Percentiles rank a stretch among this genome's conserved stretches.
phyloP scores from a whole-genome alignment of 495 filamentous ascomycete genomes.

The Haplographium delicatum region DNA sequence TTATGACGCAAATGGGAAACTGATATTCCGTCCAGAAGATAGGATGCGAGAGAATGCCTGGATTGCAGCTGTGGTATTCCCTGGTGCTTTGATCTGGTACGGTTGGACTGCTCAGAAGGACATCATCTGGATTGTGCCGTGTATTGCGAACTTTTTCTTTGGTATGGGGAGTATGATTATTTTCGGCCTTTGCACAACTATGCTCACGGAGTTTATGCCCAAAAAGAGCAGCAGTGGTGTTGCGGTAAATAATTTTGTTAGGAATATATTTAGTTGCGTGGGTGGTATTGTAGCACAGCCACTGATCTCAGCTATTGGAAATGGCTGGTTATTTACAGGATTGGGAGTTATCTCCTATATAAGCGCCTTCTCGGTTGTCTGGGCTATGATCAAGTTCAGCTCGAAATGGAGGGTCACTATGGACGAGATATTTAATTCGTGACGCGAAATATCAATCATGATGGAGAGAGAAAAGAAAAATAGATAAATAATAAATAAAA shows the following conservation, averaged over 20 bases:
- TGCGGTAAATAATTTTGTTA: slow-evolving; percentile 78
- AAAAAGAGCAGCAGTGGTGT: slow-evolving; percentile 67
- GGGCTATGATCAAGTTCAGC: slow-evolving; percentile 60
- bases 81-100: slow-evolving; percentile 61
- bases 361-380: slow-evolving; percentile 50
- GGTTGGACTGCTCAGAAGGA: slow-evolving; percentile 43
- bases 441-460: too few species aligned
- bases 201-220: slow-evolving; percentile 91
- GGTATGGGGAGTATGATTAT: slow-evolving; percentile 86
- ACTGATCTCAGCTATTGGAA: slow-evolving; percentile 74
- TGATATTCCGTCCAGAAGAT: slow-evolving; percentile 78
- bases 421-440: slow-evolving; percentile 42
- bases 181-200: slow-evolving; percentile 71
- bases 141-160: slow-evolving; percentile 85
- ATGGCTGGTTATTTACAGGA: slow-evolving; percentile 85
- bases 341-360: slow-evolving; percentile 60
- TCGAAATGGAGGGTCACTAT: slow-evolving; percentile 64
- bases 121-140: slow-evolving; percentile 38
- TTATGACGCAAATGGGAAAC: slow-evolving; percentile 63
- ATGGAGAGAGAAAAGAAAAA: too few species aligned
- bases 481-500: too few species aligned
- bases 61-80: slow-evolving; percentile 73
- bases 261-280: slow-evolving; percentile 81
- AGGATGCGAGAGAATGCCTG: slow-evolving; percentile 87
- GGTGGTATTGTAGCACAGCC: slow-evolving; percentile 71